Evolutionary conservation across 805 yeast species (phyloP), one percentile per base, ranked within the genome.

Genomic region (Jamesozyma lodderae): DNA sequence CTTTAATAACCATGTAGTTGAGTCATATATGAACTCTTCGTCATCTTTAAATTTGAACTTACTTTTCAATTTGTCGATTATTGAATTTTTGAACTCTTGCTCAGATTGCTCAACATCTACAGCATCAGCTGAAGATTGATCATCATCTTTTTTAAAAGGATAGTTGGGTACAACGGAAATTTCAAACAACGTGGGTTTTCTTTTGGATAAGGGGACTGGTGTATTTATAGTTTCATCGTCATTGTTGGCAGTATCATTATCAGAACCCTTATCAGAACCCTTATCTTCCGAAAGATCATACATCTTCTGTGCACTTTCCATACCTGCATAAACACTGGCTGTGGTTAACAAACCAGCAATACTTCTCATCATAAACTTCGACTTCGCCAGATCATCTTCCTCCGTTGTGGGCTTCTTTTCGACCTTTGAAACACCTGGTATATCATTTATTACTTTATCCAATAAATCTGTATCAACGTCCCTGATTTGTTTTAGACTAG

Each of bases 1-100:
- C 42, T 78, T 73, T 41, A 86, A 66, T 26, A 88, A 64, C 95
- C 95, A 88, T 22, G 87, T 77, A 3, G 80, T 70, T 49, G 69
- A 81, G 44, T 78, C 82, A n/a, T 69, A 72, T 23, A 71, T 48
- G 42, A 79, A 68, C n/a, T 59, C 57, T 47, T 80, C 87, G 29
- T 68, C 68, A 16, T 68, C 71, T n/a, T 59, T 55, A n/a, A 80
- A 57, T 4, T 66, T 67, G 47, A 73, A 72, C 18, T 41, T 42
- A 6, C 38, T 22, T 19, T 30, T 39, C 25, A 40, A 26, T 15
- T 35, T 40, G 8, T 25, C 17, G 14, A 22, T n/a, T 8, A 33
- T 28, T n/a, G 23, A 14, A 19, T 22, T 21, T 24, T 38, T 33
- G 16, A 23, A 28, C 7, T 7, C 23, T 15, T 41, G 24, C 13